Base-by-base conservation (phyloP, 192 early-diverging fungal genomes). In the Coemansia sp. region DNA sequence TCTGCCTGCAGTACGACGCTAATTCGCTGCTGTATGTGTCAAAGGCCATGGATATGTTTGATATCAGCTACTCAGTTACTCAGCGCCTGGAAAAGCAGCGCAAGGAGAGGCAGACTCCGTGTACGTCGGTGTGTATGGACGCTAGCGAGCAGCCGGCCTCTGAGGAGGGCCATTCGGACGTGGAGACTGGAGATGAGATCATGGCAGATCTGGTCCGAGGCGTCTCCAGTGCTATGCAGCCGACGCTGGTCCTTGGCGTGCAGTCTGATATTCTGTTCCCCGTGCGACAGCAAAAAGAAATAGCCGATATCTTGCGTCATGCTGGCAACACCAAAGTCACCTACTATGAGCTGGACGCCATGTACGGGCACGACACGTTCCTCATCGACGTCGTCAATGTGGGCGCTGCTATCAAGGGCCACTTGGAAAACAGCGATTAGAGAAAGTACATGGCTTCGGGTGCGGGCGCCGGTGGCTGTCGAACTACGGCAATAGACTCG, bases 11-110 rank as follows among this genome's bases (percentile, higher is more conserved):
- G 76, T 99, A 96, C 77, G 96, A 97, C 71, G 84, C 95, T 43
- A 96, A 96, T 69, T 95, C 94, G 6, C 77, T 95, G 16, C 68
- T 99, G 13, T 98, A 96, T 69, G 87, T 98, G 20, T 95, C 93
- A 58, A 96, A 97, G 72, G 91, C 96, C 40, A 98, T 99, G 96
- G 96, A 99, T 65, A 87, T 99, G 89, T 99, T 99, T 85, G 95
- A 99, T 71, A 91, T 99, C 81, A 91, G 89, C 33, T 68, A 67
- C 1, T 86, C 88, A 7, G 72, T 79, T 21, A 71, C 82, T 3
- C 63, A 69, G 34, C 67, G 69, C 21, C 73, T 89, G 2, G 53
- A 55, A 0, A 14, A 61, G 7, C 85, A 85, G 38, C 73, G 88
- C 31, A 59, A 5, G 26, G 14, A 55, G 14, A 6, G 3, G n/a